Evolutionary conservation across 2,329 filamentous ascomycete species (phyloP).

Genomic region (Monascus ruber): DNA sequence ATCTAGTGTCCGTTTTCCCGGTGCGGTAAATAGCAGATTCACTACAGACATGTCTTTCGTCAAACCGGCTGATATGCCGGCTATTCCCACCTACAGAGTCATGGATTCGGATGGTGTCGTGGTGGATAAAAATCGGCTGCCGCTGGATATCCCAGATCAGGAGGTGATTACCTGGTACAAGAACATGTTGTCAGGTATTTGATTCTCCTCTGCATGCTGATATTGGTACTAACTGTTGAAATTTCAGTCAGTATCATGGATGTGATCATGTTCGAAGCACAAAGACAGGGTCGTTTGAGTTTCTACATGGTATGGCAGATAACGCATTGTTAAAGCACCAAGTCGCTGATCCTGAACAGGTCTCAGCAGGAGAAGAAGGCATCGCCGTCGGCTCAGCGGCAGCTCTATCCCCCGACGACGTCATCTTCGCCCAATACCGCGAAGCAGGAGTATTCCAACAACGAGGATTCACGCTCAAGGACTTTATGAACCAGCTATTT

Average conservation of each 20-base stretch:
- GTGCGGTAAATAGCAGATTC: constrained; percentile 91
- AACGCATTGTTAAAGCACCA: constrained; percentile 5
- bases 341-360: constrained; percentile 21
- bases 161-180: constrained; percentile 52
- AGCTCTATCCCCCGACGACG: constrained; percentile 70
- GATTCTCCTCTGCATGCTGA: background rate
- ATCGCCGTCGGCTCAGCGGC: constrained; percentile 83
- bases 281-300: constrained; percentile 81
- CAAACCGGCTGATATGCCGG: constrained; percentile 56
- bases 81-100: constrained; percentile 83
- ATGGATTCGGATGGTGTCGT: constrained; percentile 80
- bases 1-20: constrained; percentile 61
- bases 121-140: constrained; percentile 59
- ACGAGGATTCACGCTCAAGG: constrained; percentile 70
- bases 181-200: constrained; percentile 49
- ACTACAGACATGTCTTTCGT: constrained; percentile 69
- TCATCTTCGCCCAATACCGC: constrained; percentile 88
- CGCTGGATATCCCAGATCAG: constrained; percentile 52
- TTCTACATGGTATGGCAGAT: constrained; percentile 75
- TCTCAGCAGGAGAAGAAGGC: constrained; percentile 84
- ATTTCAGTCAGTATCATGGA: constrained; percentile 73
- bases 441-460: constrained; percentile 87
- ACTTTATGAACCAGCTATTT: constrained; percentile 96
- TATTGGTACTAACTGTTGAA: background rate
- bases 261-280: constrained; percentile 93